Evolutionary conservation across 768 basidiomycete species (phyloP).

Genomic region (Lactarius trivialis): DNA sequence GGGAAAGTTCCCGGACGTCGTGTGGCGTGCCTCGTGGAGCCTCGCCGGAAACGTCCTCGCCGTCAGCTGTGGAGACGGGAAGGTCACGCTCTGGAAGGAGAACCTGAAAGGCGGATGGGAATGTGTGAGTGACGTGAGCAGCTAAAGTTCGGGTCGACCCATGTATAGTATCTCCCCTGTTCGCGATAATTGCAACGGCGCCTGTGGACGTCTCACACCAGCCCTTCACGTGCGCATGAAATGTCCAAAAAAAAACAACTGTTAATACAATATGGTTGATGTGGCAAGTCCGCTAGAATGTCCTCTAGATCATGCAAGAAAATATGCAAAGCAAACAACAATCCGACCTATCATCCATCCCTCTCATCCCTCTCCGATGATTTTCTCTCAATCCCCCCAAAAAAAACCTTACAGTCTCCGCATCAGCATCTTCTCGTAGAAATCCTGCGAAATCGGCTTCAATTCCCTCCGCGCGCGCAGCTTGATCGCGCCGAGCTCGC

Average conservation of each 20-base stretch:
- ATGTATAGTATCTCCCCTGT: slow-evolving; percentile 12
- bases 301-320: neutral
- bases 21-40: slow-evolving; percentile 99
- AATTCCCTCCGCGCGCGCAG: slow-evolving; percentile 35
- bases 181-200: neutral
- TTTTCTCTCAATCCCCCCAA: no score
- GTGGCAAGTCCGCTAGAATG: neutral
- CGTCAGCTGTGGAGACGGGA: slow-evolving; percentile 96
- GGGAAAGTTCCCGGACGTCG: slow-evolving; percentile 92
- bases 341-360: neutral
- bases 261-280: neutral
- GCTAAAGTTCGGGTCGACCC: slow-evolving; percentile 37
- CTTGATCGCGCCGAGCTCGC: slow-evolving; percentile 49
- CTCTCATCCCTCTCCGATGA: neutral
- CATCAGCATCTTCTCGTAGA: slow-evolving; percentile 39
- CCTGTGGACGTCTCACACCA: no score
- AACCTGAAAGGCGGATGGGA: slow-evolving; percentile 94
- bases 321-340: neutral
- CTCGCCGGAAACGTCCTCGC: slow-evolving; percentile 93
- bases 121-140: slow-evolving; percentile 92
- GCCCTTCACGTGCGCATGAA: neutral
- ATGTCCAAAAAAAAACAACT: neutral
- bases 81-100: slow-evolving; percentile 98
- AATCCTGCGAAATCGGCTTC: slow-evolving; percentile 37
- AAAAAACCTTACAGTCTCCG: neutral